Base-by-base conservation (phyloP, 768 basidiomycete genomes). In the Serendipita sp. region DNA sequence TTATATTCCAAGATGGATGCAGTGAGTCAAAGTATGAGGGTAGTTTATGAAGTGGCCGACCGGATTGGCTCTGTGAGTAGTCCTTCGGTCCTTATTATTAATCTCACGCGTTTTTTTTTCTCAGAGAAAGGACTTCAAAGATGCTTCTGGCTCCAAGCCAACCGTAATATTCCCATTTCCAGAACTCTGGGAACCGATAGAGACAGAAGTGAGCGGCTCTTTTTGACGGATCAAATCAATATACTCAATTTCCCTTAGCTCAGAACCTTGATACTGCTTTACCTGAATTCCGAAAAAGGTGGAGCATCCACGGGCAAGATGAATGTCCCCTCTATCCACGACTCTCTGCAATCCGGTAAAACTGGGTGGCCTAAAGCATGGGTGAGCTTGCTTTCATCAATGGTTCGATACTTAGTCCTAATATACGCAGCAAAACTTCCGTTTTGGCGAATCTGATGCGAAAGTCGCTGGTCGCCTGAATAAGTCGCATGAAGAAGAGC, bases 1-100 rank as follows among this genome's bases (percentile, higher is more conserved):
- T 72, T 95, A 15, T 99, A 91, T 72, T 96, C 92, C 15, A 98
- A 99, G 74, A 71, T 99, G 54, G 87, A 93, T 71, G 96, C 96
- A 35, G 89, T 98, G 18, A 80, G 88, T 13, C 94, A 99, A 72
- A 91, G 94, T 8, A 77, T 96, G 67, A 79, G 93, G 63, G 86
- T 96, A 3, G 81, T 93, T 2, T 92, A 86, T 67, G 96, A 99
- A 73, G 88, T 98, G 3, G 81, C 90, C 1, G 88, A 86, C 69
- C 83, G 93, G 64, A 93, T 99, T 63, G 89, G 89, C 68, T 88
- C 88, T 67, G 94, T 96, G 71, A 75, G 91, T 80, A 30, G 11
- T 11, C 18, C 30, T 34, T 35, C n/a, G 2, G 30, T 35, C 34
- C 63, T 35, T 8, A n/a, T 28, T n/a, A 3, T 23, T 2, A 38